Base-by-base conservation (phyloP, 805 yeast species). In the Zygosaccharomyces lentus region DNA sequence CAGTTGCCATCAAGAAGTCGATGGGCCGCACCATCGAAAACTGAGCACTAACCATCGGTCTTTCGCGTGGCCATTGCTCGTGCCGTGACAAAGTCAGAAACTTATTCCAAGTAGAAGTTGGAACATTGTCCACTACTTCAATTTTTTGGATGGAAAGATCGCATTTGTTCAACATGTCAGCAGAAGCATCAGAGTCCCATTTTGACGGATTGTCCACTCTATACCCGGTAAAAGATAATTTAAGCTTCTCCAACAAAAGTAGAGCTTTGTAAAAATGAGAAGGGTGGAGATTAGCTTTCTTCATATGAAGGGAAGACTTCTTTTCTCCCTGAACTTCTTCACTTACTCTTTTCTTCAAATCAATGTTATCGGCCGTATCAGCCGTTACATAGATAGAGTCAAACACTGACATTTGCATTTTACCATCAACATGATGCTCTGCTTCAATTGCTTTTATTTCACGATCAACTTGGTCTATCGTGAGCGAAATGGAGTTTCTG, bases 101-200 rank as follows among this genome's bases (percentile, higher is more conserved):
- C 66, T 84, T 85, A 55, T 88, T 86, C 96, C 97, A 91, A 0
- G 95, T 84, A 0, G 97, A 91, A 0, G 89, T 78, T 1, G 88
- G 83, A 1, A 90, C 81, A 58, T 87, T 84, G 62, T 90, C 97
- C 43, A 77, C 67, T 2, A 88, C 70, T 41, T 77, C 81, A 37
- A 87, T 67, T 32, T 80, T 77, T 7, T 73, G 73, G 3, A 84
- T 66, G 10, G 68, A 63, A 1, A 87, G 36, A 10, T 68, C 74
- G 9, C 82, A 62, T 5, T 71, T 66, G 56, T 73, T 81, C 9
- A 84, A 61, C 3, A 74, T 37, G 41, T 77, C 81, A 15, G 73
- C 70, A 21, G 65, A 65, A 46, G 59, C 52, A 25, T 59, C 59
- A 17, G 59, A 49, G 6, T 64, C 58, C 16, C 58, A 46, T 6